Base-by-base conservation (phyloP, 202 grass and related monocot species). In the Schoenoplectus triqueter region DNA sequence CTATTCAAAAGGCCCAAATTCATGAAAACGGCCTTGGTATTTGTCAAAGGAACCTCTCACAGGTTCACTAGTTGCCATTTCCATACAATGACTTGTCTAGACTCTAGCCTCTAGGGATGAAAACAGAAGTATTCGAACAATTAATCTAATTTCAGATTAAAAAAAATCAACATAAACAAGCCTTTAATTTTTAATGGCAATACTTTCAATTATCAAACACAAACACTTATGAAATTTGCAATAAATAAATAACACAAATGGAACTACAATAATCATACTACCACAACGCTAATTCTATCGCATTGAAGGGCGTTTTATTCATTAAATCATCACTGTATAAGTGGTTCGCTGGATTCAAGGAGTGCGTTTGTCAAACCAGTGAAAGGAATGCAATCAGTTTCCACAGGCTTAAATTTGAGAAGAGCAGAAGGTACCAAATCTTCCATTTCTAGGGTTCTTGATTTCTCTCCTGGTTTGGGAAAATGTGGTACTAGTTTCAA, bases 361-460 rank as follows among this genome's bases (percentile, higher is more conserved):
- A 99, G 91, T 73, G 86, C 85, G 78, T 91, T 76, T 41, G 86
- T 87, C 69, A 96, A 84, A 86, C 93, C 96, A 1, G 90, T 92
- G 87, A 91, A 99, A 52, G 83, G 21, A 49, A 86, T 21, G 0
- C 87, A 90, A 87, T 94, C 88, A 0, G 93, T 96, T 86, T 99
- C 93, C 50, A 80, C 68, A 7, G 96, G 86, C 76, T 81, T 94
- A 86, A 99, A 96, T 85, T 90, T 99, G 69, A 99, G 84, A 3
- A 94, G 87, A 2, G 91, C 88, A 14, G 96, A 94, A 61, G 93
- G 93, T 51, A 94, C 91, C 19, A 99, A 86, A 11, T 88, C 90
- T 66, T 96, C 93, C 2, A 94, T 93, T 87, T 86, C 93, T 7
- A 99, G 50, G 0, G 88, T 94, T 76, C 73, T 84, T 82, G 87